phyloP scores from a whole-genome alignment of 108 stramenopile species.

The Epithemia pelagica region DNA sequence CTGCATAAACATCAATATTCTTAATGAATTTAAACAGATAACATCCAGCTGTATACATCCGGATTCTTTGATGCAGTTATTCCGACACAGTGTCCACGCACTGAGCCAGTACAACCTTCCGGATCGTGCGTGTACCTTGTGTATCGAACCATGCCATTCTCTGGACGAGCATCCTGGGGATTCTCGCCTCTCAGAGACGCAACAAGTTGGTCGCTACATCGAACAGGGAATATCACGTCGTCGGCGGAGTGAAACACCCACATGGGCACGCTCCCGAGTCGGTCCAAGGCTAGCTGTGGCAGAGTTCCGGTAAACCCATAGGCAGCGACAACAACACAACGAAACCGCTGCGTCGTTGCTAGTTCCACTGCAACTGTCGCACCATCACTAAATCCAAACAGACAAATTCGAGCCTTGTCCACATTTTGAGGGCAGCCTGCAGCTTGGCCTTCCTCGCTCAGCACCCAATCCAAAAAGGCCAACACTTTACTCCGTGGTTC shows the following conservation, averaged over 20 bases:
- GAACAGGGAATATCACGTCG: conserved; percentile 61
- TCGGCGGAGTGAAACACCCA: conserved; percentile 77
- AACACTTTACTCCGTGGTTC: conserved; percentile 59
- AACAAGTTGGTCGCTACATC: conserved; percentile 44
- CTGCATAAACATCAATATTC: too few relatives aligned
- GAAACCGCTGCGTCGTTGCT: conserved; percentile 59
- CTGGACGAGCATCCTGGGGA: neutral
- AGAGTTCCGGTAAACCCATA: conserved; percentile 71
- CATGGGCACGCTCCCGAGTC: conserved; percentile 49
- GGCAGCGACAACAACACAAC: conserved; percentile 45
- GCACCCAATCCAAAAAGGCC: conserved; percentile 53
- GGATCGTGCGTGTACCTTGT: conserved; percentile 37
- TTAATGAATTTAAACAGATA: too few relatives aligned
- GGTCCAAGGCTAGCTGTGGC: conserved; percentile 48
- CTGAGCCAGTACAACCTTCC: conserved; percentile 30
- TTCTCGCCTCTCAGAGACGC: conserved; percentile 13
- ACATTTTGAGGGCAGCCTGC: conserved; percentile 22
- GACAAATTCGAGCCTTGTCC: conserved; percentile 40
- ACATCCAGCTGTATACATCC: conserved; percentile 39
- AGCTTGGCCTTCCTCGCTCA: conserved; percentile 7
- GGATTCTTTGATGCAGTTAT: conserved; percentile 43
- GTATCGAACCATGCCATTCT: conserved; percentile 28
- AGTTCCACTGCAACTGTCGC: conserved; percentile 75
- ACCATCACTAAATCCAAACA: conserved; percentile 82
- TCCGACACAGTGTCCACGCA: conserved; percentile 43